Base-by-base conservation (phyloP, 2,329 filamentous ascomycete species). In the Penicillium sp. region DNA sequence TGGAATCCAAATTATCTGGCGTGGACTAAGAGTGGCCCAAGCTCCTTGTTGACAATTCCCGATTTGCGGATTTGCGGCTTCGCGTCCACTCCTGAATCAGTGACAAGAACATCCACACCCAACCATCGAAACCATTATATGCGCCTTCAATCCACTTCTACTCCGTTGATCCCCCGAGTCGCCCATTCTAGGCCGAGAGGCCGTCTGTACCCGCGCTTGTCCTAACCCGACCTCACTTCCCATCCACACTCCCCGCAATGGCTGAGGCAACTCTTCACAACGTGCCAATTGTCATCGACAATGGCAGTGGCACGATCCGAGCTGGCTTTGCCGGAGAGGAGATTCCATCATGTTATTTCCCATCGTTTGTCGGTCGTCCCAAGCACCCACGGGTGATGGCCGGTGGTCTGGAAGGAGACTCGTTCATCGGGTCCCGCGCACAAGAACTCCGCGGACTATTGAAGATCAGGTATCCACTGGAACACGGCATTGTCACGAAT, bases 401-500 rank as follows among this genome's bases (percentile, higher is more conserved):
- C n/a, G 94, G 94, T 66, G 94, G 93, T 59, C 79, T 97, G 55
- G 94, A 99, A 77, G 94, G 94, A 48, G 94, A 99, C 72, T 88
- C 96, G 50, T 99, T 99, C 75, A 97, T 99, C 73, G 94, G 94
- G 49, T 88, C 92, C 67, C 88, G 91, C 74, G 92, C 93, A 57
- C 89, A 91, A 66, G 92, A 97, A 71, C 82, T 96, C 69, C 86
- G 93, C 69, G 94, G 94, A 3, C 80, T 99, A 59, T 82, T 99
- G 66, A 99, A 97, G 83, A 97, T 99, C 67, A 84, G 87, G 63
- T 97, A 97, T 73, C 94, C 94, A 42, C 80, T 99, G 53, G 94
- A 97, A 78, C 94, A 99, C 74, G 94, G 94, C 66, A 95, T 99
- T 68, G 94, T 99, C 61, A 99, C 94, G 65, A 91, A 99, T 76